A percentile compares a stretch with the other conserved stretches of the same genome.
Evolutionary conservation across 148 eudicot genomes (phyloP).

Genomic region (Amaranthus hypochondriacus): DNA sequence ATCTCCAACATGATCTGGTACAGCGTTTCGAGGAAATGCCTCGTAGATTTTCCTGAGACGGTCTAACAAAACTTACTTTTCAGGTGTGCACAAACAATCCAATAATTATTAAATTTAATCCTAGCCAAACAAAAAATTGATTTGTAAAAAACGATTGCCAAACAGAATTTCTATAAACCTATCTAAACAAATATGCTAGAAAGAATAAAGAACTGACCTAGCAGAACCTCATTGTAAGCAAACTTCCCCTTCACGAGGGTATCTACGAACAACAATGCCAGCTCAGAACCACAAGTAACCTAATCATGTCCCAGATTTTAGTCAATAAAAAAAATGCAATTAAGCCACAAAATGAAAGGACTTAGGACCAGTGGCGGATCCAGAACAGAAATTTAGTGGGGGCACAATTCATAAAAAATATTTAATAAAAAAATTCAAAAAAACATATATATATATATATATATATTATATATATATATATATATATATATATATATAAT

Average conservation of each 20-base stretch:
- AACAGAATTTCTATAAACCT: background rate
- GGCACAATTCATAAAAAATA: too few species aligned
- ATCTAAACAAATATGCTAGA: background rate
- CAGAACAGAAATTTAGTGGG: too few species aligned
- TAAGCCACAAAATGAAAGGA: background rate
- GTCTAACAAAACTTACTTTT: slow-evolving; percentile 39
- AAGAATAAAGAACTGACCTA: slow-evolving; percentile 56
- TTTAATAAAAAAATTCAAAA: too few species aligned
- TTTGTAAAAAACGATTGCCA: background rate
- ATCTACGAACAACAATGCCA: slow-evolving; percentile 73
- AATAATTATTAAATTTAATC: background rate
- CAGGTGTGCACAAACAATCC: slow-evolving; percentile 1
- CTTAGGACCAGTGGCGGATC: too few species aligned
- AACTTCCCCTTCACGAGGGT: slow-evolving; percentile 78
- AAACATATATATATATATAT: too few species aligned
- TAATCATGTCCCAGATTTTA: slow-evolving; percentile 23
- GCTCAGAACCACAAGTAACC: slow-evolving; percentile 97
- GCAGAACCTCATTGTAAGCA: slow-evolving; percentile 45
- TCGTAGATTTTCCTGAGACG: slow-evolving; percentile 77
- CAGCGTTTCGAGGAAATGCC: slow-evolving; percentile 66
- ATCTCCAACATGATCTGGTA: slow-evolving; percentile 69
- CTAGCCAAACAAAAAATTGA: background rate
- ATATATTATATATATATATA: too few species aligned
- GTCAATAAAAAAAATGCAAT: background rate
- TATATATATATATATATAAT: too few species aligned